Evolutionary conservation across 805 yeast species (phyloP), one percentile per base, ranked within the genome.

Genomic region (Isabelozyma heimii): DNA sequence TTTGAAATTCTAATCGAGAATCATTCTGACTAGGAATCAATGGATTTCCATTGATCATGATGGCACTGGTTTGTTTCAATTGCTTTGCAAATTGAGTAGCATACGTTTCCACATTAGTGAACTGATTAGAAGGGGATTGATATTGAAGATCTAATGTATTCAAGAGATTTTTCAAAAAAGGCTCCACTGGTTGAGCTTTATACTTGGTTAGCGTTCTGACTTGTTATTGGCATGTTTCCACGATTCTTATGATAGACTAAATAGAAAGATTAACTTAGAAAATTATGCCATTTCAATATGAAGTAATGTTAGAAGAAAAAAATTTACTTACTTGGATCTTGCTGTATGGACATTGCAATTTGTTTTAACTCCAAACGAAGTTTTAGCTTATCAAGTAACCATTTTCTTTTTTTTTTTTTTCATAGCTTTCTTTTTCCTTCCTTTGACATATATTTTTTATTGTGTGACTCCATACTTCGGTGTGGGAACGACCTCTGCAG

Each of bases 1-100:
- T 77, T 56, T 82, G 87, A 56, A 83, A 82, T 47, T 76, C 80
- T 13, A 66, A 60, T 47, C 76, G 73, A 0, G 82, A 47, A 43
- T 58, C 56, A 42, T 49, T 51, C 20, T 41, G 53, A 26, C 52
- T 40, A 8, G 69, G 59, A 35, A 65, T 51, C 44, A 81, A 66
- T 9, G 88, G 87, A 24, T 77, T 71, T 0, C 88, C 88, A 55
- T 83, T 80, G 30, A 83, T 60, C 10, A 83, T 76, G 13, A 83
- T 76, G 8, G 87, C 81, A 33, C 83, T 71, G 26, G 73, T 65
- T 1, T 72, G 70, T 50, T 80, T 76, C 39, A 83, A 64, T 49
- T 80, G 84, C 39, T 80, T 82, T 3, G 78, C 79, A 56, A 70
- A 71, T 55, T 70, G 77, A 12, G 70, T 70, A 20, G 74, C 77